Evolutionary conservation across 139 green algal genomes (phyloP).

Genomic region (Microglena sp.): DNA sequence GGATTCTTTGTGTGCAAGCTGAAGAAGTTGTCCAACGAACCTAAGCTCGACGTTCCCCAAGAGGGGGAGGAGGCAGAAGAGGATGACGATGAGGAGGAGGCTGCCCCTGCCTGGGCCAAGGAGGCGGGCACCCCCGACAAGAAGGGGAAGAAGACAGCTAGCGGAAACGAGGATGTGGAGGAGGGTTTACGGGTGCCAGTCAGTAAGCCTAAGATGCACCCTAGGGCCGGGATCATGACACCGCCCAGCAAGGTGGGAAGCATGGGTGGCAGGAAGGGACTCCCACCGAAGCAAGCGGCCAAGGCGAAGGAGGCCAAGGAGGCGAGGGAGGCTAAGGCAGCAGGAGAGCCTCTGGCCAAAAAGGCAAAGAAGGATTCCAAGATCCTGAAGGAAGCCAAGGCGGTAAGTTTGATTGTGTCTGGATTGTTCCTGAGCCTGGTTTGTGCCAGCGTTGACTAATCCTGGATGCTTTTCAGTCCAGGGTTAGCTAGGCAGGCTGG

Average conservation of each 20-base stretch:
- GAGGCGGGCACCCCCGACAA: no score
- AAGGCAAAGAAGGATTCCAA: neutral
- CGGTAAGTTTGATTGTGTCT: no score
- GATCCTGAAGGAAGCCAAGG: neutral
- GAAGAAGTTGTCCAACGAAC: conserved; percentile 87
- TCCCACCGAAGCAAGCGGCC: neutral
- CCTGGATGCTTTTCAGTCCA: no score
- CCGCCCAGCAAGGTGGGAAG: neutral
- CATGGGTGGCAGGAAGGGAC: neutral
- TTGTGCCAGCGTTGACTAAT: no score
- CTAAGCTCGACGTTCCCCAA: conserved; percentile 27
- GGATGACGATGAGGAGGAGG: conserved; percentile 9
- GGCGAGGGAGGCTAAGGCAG: no score
- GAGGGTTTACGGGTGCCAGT: neutral
- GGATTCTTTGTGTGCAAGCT: conserved; percentile 99
- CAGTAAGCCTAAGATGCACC: neutral
- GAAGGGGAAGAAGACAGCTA: no score
- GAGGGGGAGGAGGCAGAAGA: conserved; percentile 16
- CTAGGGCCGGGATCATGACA: neutral
- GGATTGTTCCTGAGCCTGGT: no score
- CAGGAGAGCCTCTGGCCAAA: no score
- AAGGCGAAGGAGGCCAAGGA: neutral
- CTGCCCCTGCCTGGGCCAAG: neutral
- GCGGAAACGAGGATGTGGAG: no score
- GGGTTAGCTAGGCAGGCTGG: no score